A percentile compares a stretch with the other conserved stretches of the same genome.
Evolutionary conservation across 306 rosid genomes (phyloP).

Genomic region (Cotoneaster glaucophyllus): DNA sequence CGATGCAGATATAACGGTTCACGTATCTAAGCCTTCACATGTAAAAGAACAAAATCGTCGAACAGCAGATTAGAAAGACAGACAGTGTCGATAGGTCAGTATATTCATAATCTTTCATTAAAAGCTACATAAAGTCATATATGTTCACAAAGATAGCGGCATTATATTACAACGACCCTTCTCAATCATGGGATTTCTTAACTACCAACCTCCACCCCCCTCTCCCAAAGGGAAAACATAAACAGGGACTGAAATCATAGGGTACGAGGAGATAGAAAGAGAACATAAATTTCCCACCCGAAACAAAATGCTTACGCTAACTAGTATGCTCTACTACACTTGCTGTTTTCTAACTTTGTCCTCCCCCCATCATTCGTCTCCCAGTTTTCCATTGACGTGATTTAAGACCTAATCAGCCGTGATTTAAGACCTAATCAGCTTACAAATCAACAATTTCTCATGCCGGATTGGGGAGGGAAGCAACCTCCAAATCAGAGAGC

Average conservation of each 20-base stretch:
- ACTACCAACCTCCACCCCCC: background rate
- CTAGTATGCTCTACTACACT: constrained; percentile 34
- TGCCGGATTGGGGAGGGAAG: constrained; percentile 8
- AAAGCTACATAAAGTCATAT: constrained; percentile 15
- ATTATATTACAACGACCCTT: constrained; percentile 34
- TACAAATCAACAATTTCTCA: constrained; percentile 14
- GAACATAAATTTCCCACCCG: constrained; percentile 25
- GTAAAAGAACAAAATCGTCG: too few relatives aligned
- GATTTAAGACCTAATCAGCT: constrained; percentile 5
- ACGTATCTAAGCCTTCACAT: background rate
- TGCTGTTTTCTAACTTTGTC: constrained; percentile 9
- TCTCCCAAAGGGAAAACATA: background rate
- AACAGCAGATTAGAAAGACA: background rate
- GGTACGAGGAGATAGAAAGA: background rate
- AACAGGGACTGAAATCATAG: background rate
- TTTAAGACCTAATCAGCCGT: constrained; percentile 6
- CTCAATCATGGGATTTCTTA: constrained; percentile 12
- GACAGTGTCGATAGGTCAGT: background rate
- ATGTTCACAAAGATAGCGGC: constrained; percentile 10
- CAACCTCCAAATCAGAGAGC: constrained; percentile 21
- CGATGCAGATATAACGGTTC: background rate
- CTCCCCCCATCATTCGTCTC: constrained; percentile 3
- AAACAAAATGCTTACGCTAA: constrained; percentile 14
- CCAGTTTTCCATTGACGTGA: constrained; percentile 3
- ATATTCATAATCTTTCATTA: constrained; percentile 13